phyloP scores from a whole-genome alignment of 306 rosid genomes.

The Crotalaria pallida region DNA sequence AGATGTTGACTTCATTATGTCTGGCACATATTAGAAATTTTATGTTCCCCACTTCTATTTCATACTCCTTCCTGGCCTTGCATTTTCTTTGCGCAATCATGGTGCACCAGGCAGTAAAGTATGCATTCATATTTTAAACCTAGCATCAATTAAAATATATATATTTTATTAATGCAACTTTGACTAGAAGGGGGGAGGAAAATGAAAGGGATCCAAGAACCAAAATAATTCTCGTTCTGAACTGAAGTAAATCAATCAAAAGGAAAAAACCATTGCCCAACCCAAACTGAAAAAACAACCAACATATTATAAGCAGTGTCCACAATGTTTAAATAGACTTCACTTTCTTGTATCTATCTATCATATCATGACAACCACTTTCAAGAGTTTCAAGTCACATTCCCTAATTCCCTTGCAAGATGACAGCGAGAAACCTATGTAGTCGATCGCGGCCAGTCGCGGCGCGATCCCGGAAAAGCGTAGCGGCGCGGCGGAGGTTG shows the following conservation, averaged over 20 bases:
- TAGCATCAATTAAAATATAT: not conserved
- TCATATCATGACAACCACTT: slow-evolving; percentile 5
- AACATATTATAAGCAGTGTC: not conserved
- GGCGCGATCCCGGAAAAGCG: too few species aligned
- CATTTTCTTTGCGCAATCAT: not conserved
- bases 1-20: not conserved
- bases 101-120: not conserved
- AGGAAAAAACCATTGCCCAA: not conserved
- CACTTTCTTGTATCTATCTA: slow-evolving; percentile 1
- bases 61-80: not conserved
- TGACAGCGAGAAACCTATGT: too few species aligned
- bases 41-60: not conserved
- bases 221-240: not conserved
- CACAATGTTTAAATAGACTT: not conserved
- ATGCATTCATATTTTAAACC: not conserved
- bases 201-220: not conserved
- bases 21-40: not conserved
- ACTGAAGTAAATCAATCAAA: not conserved
- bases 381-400: not conserved
- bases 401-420: not conserved
- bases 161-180: not conserved
- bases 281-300: not conserved
- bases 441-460: too few species aligned
- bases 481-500: too few species aligned
- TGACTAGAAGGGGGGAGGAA: not conserved